A percentile compares a stretch with the other conserved stretches of the same genome.
These are phyloP conservation scores for Penicillium riverlandense DNA, from an alignment of 495 filamentous ascomycete genomes.

Conservation along the genomic window DNA sequence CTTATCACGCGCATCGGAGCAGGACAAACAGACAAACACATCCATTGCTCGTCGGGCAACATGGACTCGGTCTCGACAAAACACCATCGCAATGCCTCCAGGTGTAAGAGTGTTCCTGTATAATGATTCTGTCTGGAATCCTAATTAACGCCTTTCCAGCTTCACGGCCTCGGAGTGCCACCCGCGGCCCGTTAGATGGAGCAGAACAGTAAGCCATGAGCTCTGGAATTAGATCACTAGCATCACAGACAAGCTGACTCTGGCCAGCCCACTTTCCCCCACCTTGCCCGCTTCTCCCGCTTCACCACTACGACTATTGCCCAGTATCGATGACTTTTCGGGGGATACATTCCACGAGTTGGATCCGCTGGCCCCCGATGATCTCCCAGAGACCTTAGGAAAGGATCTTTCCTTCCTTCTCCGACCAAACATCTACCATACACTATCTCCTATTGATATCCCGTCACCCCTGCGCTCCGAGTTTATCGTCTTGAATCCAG, in stretches of 20 bases:
- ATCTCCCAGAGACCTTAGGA: conserved; percentile 28
- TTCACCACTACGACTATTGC: conserved; percentile 5
- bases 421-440: conserved; percentile 73
- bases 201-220: conserved; percentile 36
- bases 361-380: conserved; percentile 27
- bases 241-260: conserved; percentile 9
- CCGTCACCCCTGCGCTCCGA: conserved; percentile 54
- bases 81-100: conserved; percentile 31
- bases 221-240: no score
- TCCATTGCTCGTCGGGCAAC: not conserved
- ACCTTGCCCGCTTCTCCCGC: conserved; percentile 6
- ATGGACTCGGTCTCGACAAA: conserved; percentile 22
- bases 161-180: conserved; percentile 43
- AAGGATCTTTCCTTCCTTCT: conserved; percentile 79
- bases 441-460: conserved; percentile 57
- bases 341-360: conserved; percentile 24
- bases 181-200: conserved; percentile 44
- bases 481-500: conserved; percentile 29
- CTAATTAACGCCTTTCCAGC: conserved; percentile 25
- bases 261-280: conserved; percentile 16
- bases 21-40: not conserved
- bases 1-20: conserved; percentile 11
- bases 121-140: conserved; percentile 1
- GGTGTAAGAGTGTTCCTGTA: conserved; percentile 22
- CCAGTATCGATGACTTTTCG: conserved; percentile 11